These are phyloP conservation scores for Kwoniella sp. DNA, from an alignment of 768 basidiomycete species.

Conservation along the genomic window DNA sequence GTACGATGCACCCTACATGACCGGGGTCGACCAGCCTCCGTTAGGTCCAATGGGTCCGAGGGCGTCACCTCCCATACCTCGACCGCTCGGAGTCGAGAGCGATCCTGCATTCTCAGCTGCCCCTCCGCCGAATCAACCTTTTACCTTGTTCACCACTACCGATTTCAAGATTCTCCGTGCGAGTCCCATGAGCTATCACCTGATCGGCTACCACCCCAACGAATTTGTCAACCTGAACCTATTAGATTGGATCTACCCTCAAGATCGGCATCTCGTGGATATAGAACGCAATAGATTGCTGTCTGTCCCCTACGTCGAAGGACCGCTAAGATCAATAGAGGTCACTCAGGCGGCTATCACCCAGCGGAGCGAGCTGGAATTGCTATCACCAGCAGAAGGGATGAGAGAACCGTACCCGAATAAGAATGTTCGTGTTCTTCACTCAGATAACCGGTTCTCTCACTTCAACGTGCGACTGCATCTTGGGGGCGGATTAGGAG, in stretches of 20 bases:
- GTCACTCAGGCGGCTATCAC: constrained; percentile 37
- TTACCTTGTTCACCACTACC: constrained; percentile 49
- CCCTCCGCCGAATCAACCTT: constrained; percentile 22
- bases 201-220: constrained; percentile 48
- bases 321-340: constrained; percentile 26
- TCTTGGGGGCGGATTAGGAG: constrained; percentile 48
- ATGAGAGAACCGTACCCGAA: constrained; percentile 51
- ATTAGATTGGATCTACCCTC: constrained; percentile 43
- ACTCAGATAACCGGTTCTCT: constrained; percentile 33
- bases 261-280: constrained; percentile 37
- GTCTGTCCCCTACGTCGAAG: constrained; percentile 27
- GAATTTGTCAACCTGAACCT: constrained; percentile 44
- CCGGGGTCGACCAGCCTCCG: constrained; percentile 21
- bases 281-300: constrained; percentile 34
- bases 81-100: constrained; percentile 16
- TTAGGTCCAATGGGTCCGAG: constrained; percentile 7
- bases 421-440: constrained; percentile 39
- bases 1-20: constrained; percentile 28
- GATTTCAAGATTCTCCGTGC: constrained; percentile 44
- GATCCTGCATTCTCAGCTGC: constrained; percentile 13
- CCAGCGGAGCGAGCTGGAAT: constrained; percentile 33
- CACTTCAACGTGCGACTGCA: constrained; percentile 48
- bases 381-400: constrained; percentile 47
- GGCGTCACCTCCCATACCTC: constrained; percentile 7
- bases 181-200: constrained; percentile 24